Conservation (phyloP, 1,139 yeast genomes). For the Debaryomyces subglobosus region DNA sequence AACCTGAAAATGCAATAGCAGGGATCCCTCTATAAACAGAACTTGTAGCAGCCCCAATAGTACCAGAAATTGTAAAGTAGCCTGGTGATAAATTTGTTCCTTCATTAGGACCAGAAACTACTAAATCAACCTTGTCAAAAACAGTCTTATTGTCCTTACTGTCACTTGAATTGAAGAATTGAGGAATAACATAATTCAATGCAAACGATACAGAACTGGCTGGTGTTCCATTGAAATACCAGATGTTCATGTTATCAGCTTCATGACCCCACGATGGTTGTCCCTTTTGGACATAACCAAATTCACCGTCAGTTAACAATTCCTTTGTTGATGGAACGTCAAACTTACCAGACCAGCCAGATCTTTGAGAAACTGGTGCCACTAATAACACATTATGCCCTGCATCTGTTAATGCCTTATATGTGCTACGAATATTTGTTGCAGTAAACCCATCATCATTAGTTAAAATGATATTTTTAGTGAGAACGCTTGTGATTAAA, state of each 20-base stretch:
- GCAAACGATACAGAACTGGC: slow-evolving; percentile 48
- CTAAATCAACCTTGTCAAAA: slow-evolving; percentile 34
- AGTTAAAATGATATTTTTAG: slow-evolving; percentile 56
- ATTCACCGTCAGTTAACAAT: slow-evolving; percentile 47
- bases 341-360: slow-evolving; percentile 62
- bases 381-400: slow-evolving; percentile 59
- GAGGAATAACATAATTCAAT: slow-evolving; percentile 45
- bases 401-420: slow-evolving; percentile 54
- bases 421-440: slow-evolving; percentile 62
- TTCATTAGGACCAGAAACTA: slow-evolving; percentile 52
- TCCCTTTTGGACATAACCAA: slow-evolving; percentile 43
- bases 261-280: slow-evolving; percentile 54
- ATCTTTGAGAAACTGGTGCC: slow-evolving; percentile 62
- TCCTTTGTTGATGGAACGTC: slow-evolving; percentile 45
- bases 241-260: slow-evolving; percentile 41
- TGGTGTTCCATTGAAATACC: slow-evolving; percentile 56
- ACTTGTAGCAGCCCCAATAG: slow-evolving; percentile 49
- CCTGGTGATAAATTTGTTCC: slow-evolving; percentile 48
- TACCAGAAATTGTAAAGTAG: slow-evolving; percentile 45
- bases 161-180: slow-evolving; percentile 34
- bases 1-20: slow-evolving; percentile 43
- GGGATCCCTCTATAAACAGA: slow-evolving; percentile 48
- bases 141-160: neutral
- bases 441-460: slow-evolving; percentile 66
- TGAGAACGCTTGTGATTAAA: slow-evolving; percentile 20